These are phyloP conservation scores for Alloteropsis angusta DNA, from an alignment of 202 grass and related monocot species.

Conservation along the genomic window DNA sequence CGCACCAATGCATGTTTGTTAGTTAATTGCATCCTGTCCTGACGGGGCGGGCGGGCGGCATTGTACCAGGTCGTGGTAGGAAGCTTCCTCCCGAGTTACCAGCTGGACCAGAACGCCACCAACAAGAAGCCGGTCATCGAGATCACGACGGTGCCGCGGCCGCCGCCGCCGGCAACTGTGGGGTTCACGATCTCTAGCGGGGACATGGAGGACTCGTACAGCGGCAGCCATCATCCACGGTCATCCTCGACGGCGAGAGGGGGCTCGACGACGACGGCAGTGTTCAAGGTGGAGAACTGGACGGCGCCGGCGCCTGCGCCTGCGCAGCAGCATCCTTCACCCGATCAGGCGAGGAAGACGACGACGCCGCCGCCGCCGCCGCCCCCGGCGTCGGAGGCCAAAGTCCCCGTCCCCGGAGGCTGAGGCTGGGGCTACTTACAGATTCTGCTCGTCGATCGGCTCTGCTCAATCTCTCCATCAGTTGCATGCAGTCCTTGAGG, in stretches of 20 bases:
- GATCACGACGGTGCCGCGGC: conserved; percentile 17
- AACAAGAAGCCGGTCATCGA: conserved; percentile 55
- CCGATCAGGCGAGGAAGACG: conserved; percentile 13
- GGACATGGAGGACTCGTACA: conserved; percentile 39
- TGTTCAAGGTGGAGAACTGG: conserved; percentile 71
- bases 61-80: conserved; percentile 54
- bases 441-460: neutral
- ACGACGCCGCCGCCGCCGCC: neutral
- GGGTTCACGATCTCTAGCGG: conserved; percentile 65
- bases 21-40: neutral
- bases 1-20: neutral
- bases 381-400: conserved; percentile 16
- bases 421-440: conserved; percentile 9
- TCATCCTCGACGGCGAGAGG: conserved; percentile 19
- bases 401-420: conserved; percentile 27
- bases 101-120: conserved; percentile 52
- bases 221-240: conserved; percentile 24
- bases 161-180: neutral
- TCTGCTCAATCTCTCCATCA: neutral
- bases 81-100: conserved; percentile 63
- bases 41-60: no score
- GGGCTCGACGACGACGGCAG: conserved; percentile 6
- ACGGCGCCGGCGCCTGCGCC: neutral
- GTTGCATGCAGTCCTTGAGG: neutral
- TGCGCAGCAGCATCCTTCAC: neutral